Percentiles rank a stretch among this genome's conserved stretches.
Conservation (phyloP, 805 yeast genomes). For the Kockiozyma suomiensis region DNA sequence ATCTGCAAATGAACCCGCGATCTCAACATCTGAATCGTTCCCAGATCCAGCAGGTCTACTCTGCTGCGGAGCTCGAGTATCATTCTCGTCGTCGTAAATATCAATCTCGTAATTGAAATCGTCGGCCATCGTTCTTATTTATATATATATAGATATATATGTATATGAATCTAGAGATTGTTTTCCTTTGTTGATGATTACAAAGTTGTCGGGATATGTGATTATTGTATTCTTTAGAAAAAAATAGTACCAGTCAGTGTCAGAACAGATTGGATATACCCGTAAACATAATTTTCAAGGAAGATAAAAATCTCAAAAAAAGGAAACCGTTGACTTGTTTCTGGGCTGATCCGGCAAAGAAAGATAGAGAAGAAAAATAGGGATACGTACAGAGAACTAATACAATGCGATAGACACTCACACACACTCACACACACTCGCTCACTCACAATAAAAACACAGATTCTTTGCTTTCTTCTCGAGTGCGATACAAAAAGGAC, state of each 20-base stretch:
- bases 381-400: slow-evolving; percentile 9
- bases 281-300: too few species aligned
- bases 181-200: background rate
- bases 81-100: slow-evolving; percentile 32
- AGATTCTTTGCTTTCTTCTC: too few species aligned
- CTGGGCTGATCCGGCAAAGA: background rate
- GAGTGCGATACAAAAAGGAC: slow-evolving; percentile 4
- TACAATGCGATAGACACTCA: background rate
- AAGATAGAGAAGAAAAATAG: background rate
- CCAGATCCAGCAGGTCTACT: background rate
- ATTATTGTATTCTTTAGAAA: background rate
- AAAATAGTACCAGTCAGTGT: background rate
- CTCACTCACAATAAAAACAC: too few species aligned
- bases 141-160: background rate
- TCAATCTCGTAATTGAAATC: slow-evolving; percentile 33
- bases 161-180: background rate
- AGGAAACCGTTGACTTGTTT: too few species aligned
- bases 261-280: background rate
- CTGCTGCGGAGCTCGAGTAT: slow-evolving; percentile 3
- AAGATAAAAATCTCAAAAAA: too few species aligned
- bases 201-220: background rate
- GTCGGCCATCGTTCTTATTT: slow-evolving; percentile 24
- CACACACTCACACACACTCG: background rate
- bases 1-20: slow-evolving; percentile 15
- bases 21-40: slow-evolving; percentile 19